Conservation (phyloP, 768 basidiomycete genomes). For the Lyophyllum semitale region DNA sequence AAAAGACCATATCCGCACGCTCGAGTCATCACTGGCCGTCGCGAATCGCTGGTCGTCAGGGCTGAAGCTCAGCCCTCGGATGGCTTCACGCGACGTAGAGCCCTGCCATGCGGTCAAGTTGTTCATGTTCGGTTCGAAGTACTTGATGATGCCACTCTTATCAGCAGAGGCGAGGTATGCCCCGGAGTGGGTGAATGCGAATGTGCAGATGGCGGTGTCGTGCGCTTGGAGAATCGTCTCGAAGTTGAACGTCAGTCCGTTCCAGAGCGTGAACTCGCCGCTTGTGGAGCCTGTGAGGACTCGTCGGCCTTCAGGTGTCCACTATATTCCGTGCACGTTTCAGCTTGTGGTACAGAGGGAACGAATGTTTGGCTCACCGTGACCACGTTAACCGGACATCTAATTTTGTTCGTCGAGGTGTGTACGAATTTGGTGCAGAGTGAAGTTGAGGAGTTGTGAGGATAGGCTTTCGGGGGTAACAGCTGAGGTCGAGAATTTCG, state of each 20-base stretch:
- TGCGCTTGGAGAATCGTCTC: slow-evolving; percentile 99
- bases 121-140: slow-evolving; percentile 99
- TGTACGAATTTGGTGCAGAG: slow-evolving; percentile 97
- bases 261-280: slow-evolving; percentile 99
- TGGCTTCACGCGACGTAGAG: slow-evolving; percentile 83
- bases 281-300: slow-evolving; percentile 94
- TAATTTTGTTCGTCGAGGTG: slow-evolving; percentile 97
- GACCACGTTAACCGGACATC: slow-evolving; percentile 96
- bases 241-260: slow-evolving; percentile 98
- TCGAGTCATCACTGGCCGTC: slow-evolving; percentile 94
- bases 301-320: slow-evolving; percentile 96
- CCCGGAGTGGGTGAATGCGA: slow-evolving; percentile 92
- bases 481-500: slow-evolving; percentile 51
- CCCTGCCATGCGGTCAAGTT: slow-evolving; percentile 94
- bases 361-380: slow-evolving; percentile 55
- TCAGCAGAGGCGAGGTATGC: slow-evolving; percentile 91
- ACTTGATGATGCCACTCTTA: slow-evolving; percentile 94
- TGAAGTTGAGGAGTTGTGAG: slow-evolving; percentile 88
- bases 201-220: slow-evolving; percentile 89
- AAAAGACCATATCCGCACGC: slow-evolving; percentile 94
- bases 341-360: not conserved
- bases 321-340: slow-evolving; percentile 47
- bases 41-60: slow-evolving; percentile 92
- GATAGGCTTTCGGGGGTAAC: slow-evolving; percentile 92
- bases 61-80: slow-evolving; percentile 88